These are phyloP conservation scores for Lumnitzera littorea DNA, from an alignment of 345 rosid genomes.

Conservation along the genomic window DNA sequence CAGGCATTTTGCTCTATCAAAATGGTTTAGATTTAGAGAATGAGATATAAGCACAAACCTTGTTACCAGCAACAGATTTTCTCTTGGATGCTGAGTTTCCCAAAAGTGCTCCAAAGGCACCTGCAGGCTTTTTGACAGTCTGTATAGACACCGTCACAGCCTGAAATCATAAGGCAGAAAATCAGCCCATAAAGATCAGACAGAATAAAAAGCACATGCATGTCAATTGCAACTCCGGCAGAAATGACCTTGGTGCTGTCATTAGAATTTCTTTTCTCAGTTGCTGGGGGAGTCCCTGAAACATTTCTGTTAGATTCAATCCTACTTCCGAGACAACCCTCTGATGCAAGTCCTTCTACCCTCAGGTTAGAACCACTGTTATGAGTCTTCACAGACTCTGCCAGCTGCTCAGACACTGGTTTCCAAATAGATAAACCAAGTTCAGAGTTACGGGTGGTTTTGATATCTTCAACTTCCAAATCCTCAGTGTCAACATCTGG, in stretches of 20 bases:
- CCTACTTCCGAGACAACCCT: too few relatives aligned
- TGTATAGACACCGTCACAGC: slow-evolving; percentile 38
- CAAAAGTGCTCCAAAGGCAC: slow-evolving; percentile 44
- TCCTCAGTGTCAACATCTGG: background rate
- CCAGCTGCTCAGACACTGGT: background rate
- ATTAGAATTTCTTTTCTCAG: too few relatives aligned
- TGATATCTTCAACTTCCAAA: background rate
- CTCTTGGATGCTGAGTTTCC: slow-evolving; percentile 35
- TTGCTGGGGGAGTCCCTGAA: too few relatives aligned
- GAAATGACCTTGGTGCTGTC: too few relatives aligned
- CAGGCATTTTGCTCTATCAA: background rate
- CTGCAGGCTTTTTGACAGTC: slow-evolving; percentile 38
- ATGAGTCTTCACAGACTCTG: background rate
- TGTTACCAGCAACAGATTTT: slow-evolving; percentile 29
- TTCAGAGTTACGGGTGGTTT: slow-evolving; percentile 1
- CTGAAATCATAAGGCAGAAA: slow-evolving; percentile 22
- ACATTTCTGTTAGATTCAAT: too few relatives aligned
- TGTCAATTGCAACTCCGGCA: background rate
- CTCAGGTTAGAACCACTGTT: too few relatives aligned
- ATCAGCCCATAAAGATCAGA: slow-evolving; percentile 4
- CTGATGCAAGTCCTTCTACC: too few relatives aligned
- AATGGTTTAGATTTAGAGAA: background rate
- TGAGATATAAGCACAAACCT: slow-evolving; percentile 15
- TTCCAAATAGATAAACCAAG: background rate
- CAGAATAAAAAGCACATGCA: background rate